These are phyloP conservation scores for Stereum hirsutum DNA, from an alignment of 1,284 basidiomycete species.

Conservation along the genomic window DNA sequence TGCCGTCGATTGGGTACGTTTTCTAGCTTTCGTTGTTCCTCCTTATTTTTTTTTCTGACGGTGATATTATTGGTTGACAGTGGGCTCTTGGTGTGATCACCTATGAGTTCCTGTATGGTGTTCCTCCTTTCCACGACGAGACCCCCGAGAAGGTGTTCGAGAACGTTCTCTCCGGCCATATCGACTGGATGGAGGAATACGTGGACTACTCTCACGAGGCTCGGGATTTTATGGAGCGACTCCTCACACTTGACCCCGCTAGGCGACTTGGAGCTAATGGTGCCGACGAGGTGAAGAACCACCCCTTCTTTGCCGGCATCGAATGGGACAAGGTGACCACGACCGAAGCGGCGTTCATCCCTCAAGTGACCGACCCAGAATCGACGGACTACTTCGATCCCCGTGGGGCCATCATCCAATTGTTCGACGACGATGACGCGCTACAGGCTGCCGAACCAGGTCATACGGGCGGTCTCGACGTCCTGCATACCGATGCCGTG, in stretches of 20 bases:
- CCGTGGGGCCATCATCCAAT: constrained; percentile 82
- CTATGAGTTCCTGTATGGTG: constrained; percentile 96
- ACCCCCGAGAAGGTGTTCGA: constrained; percentile 97
- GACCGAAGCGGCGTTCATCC: constrained; percentile 91
- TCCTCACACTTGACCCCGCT: constrained; percentile 79
- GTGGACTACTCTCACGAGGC: constrained; percentile 84
- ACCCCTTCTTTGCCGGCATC: constrained; percentile 86
- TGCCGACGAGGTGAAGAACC: constrained; percentile 87
- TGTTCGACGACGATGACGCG: constrained; percentile 76
- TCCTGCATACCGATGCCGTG: constrained; percentile 29
- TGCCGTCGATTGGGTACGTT: constrained; percentile 89
- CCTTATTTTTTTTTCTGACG: not conserved
- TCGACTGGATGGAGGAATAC: constrained; percentile 95
- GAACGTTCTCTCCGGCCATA: constrained; percentile 93
- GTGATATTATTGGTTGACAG: constrained; percentile 25
- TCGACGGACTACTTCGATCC: constrained; percentile 99
- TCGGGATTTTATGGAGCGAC: constrained; percentile 83
- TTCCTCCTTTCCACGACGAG: constrained; percentile 97
- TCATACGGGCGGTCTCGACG: constrained; percentile 21
- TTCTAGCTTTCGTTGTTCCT: no score
- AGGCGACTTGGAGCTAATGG: constrained; percentile 83
- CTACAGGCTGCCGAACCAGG: constrained; percentile 29
- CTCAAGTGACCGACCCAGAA: constrained; percentile 91
- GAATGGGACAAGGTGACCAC: constrained; percentile 91
- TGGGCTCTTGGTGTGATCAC: constrained; percentile 99